Percentiles rank a stretch among this genome's conserved stretches.
phyloP scores from a whole-genome alignment of 2,329 filamentous ascomycete species.

The Apiospora kogelbergensis region DNA sequence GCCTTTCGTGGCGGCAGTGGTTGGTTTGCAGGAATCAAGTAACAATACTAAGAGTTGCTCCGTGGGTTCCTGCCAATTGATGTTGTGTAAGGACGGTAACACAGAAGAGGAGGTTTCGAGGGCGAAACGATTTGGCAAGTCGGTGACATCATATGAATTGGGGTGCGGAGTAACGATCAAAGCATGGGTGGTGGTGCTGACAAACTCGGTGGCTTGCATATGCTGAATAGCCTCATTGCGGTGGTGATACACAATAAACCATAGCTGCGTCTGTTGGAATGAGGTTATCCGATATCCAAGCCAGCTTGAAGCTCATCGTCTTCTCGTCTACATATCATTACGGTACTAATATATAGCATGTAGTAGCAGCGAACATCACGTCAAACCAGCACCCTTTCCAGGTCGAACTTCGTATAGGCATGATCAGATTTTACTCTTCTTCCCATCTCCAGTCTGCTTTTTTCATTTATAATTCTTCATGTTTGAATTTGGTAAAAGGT shows the following conservation, averaged over 20 bases:
- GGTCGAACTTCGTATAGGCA: too few species aligned
- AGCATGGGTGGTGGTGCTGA: not conserved
- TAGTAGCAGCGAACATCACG: not conserved
- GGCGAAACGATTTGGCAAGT: not conserved
- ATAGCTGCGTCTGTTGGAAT: not conserved
- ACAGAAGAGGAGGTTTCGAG: not conserved
- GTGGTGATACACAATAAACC: not conserved
- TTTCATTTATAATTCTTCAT: not conserved
- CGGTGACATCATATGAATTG: not conserved
- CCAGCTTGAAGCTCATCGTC: not conserved
- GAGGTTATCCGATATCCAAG: not conserved
- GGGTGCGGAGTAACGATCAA: not conserved
- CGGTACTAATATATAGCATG: too few species aligned
- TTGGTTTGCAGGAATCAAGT: not conserved
- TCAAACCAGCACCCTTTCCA: not conserved
- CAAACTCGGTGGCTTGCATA: slow-evolving; percentile 1
- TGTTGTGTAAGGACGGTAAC: not conserved
- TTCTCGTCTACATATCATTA: too few species aligned
- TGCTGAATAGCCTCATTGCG: not conserved
- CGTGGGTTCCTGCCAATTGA: not conserved
- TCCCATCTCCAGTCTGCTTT: too few species aligned
- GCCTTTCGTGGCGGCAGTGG: not conserved
- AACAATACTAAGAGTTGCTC: not conserved
- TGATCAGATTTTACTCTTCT: too few species aligned
- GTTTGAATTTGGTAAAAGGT: not conserved